Evolutionary conservation across 305 asterid species (phyloP), one percentile per base, ranked within the genome.

Genomic region (Fraxinus paxiana): DNA sequence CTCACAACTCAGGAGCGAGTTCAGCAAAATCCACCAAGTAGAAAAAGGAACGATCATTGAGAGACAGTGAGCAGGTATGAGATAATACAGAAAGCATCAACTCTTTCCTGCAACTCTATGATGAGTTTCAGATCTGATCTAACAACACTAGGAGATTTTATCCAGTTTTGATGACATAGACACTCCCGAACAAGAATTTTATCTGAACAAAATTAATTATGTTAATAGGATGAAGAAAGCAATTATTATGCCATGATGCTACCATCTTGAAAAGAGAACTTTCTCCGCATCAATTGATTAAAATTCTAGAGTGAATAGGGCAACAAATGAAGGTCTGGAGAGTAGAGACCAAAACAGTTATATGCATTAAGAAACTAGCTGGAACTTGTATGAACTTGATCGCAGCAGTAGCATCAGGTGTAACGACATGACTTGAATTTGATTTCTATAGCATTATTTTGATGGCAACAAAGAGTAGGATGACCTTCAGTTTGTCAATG

Each of bases 331-430:
- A n/a, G 37, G 34, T 65, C 73, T 24, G 37, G 18, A 3, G 18
- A 65, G 37, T 28, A 4, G 34, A 65, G 35, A 26, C 73, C 73
- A 65, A 26, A 31, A 10, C 8, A 7, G 73, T 65, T 56, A 65
- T 26, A 65, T 67, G 73, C 73, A 28, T 67, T 67, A 10, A 67
- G 73, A 20, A 73, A 76, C 56, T 22, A 59, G 82, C 73, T 30
- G 56, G 46, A 46, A 73, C 80, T 41, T 46, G 54, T 72, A 82
- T 77, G 81, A 26, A 63, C 80, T n/a, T 6, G 59, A 81, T 22
- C 3, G 54, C 17, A 65, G 65, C 13, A 75, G 73, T 5, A 18
- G 28, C 72, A 22, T 73, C 75, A 61, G 4, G 18, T 33, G 20
- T 75, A 63, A 73, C n/a, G 7, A 26, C 79, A 17, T 0, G 69